phyloP scores from a whole-genome alignment of 495 filamentous ascomycete genomes.

The Penicillium silybi region DNA sequence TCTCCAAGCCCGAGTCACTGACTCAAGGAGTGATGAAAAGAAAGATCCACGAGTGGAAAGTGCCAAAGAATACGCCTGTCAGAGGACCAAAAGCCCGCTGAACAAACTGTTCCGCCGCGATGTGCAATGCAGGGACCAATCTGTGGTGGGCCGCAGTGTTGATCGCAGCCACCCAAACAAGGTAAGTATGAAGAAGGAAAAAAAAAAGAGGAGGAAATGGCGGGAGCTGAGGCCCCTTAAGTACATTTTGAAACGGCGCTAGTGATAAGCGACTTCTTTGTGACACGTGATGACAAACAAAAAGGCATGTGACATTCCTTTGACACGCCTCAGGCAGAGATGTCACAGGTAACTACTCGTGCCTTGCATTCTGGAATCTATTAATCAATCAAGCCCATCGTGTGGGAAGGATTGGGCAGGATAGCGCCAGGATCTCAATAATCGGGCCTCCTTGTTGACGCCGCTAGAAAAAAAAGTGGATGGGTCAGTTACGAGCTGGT shows the following conservation, averaged over 20 bases:
- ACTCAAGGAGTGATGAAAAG: slow-evolving; percentile 53
- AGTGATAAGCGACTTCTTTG: slow-evolving; percentile 29
- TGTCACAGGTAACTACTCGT: not conserved
- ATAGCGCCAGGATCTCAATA: slow-evolving; percentile 16
- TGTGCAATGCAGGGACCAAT: slow-evolving; percentile 69
- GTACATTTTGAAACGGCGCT: slow-evolving; percentile 9
- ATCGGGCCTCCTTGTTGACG: slow-evolving; percentile 47
- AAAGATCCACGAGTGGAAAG: slow-evolving; percentile 36
- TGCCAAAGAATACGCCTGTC: slow-evolving; percentile 69
- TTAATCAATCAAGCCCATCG: not conserved
- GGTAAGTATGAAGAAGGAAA: slow-evolving; percentile 70
- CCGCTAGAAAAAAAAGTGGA: slow-evolving; percentile 11
- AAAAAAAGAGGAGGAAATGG: slow-evolving; percentile 34
- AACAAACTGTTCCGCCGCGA: slow-evolving; percentile 57
- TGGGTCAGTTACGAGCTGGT: slow-evolving; percentile 9
- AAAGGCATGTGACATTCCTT: not conserved
- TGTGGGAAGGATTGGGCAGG: slow-evolving; percentile 1
- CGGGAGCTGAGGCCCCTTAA: slow-evolving; percentile 26
- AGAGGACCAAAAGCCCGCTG: slow-evolving; percentile 60
- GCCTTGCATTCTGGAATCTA: slow-evolving; percentile 13
- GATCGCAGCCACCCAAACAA: slow-evolving; percentile 63
- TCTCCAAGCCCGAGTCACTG: slow-evolving; percentile 48
- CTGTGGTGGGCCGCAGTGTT: slow-evolving; percentile 56
- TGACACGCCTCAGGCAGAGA: not conserved
- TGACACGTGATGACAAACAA: not conserved